These are phyloP conservation scores for Dactylella cylindrospora DNA, from an alignment of 2,329 filamentous ascomycete species.

Conservation along the genomic window DNA sequence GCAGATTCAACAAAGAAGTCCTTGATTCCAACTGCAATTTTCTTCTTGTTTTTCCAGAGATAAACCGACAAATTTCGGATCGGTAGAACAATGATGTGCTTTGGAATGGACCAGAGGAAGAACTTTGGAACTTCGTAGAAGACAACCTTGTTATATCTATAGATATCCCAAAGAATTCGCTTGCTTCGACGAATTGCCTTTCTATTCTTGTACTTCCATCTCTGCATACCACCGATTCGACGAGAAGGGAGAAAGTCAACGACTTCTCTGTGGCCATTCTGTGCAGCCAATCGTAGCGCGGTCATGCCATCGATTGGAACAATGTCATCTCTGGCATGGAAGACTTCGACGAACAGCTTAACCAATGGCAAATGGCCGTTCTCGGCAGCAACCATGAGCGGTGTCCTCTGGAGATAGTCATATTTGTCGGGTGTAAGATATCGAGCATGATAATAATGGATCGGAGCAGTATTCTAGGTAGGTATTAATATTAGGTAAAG, in stretches of 20 bases:
- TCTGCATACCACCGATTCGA: constrained; percentile 25
- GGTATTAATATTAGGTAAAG: background rate
- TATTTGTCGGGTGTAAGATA: constrained; percentile 3
- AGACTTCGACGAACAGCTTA: constrained; percentile 41
- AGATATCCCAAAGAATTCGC: constrained; percentile 10
- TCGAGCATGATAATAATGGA: background rate
- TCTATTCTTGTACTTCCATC: constrained; percentile 34
- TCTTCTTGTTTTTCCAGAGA: constrained; percentile 33
- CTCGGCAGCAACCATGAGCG: constrained; percentile 36
- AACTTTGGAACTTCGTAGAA: constrained; percentile 35
- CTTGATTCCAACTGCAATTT: constrained; percentile 16
- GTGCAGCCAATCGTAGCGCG: constrained; percentile 27
- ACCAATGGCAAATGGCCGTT: constrained; percentile 40
- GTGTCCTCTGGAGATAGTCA: constrained; percentile 14
- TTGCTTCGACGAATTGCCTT: constrained; percentile 8
- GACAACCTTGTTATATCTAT: constrained; percentile 4
- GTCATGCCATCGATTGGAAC: constrained; percentile 41
- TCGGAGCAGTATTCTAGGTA: background rate
- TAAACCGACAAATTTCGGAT: constrained; percentile 2
- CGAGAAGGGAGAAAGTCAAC: constrained; percentile 39
- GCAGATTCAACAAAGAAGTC: background rate
- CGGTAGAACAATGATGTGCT: constrained; percentile 27
- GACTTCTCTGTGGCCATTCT: constrained; percentile 31
- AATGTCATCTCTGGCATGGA: constrained; percentile 36
- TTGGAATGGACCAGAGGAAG: constrained; percentile 33